Evolutionary conservation across 768 basidiomycete species (phyloP).

Genomic region (Tricholomella constricta): DNA sequence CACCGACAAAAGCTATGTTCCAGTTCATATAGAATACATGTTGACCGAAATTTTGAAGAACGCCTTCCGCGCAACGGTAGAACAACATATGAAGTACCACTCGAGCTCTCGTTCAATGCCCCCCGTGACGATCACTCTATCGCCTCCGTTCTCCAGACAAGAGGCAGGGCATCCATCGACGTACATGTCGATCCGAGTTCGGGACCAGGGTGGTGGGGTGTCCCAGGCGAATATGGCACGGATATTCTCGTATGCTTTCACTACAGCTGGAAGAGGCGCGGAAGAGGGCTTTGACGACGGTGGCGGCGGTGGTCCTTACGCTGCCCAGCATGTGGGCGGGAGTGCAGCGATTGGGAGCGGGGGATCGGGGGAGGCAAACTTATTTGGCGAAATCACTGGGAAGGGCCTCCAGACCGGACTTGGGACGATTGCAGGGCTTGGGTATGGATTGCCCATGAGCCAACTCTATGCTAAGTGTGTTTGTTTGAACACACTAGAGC

Average conservation of each 20-base stretch:
- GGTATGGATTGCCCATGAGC: slow-evolving; percentile 87
- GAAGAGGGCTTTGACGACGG: slow-evolving; percentile 38
- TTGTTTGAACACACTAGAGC: not conserved
- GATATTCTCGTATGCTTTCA: slow-evolving; percentile 92
- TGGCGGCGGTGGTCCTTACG: slow-evolving; percentile 70
- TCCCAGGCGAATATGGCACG: slow-evolving; percentile 69
- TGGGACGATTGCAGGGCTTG: slow-evolving; percentile 89
- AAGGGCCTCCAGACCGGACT: slow-evolving; percentile 78
- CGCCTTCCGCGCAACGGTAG: slow-evolving; percentile 86
- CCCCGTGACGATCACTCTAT: slow-evolving; percentile 72
- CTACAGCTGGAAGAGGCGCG: slow-evolving; percentile 67
- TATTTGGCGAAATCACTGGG: slow-evolving; percentile 79
- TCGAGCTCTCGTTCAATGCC: slow-evolving; percentile 45
- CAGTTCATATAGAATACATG: slow-evolving; percentile 90
- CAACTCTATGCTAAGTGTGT: slow-evolving; percentile 64
- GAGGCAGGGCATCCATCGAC: slow-evolving; percentile 30
- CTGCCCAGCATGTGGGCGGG: slow-evolving; percentile 77
- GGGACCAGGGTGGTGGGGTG: slow-evolving; percentile 88
- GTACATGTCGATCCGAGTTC: slow-evolving; percentile 75
- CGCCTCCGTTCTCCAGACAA: slow-evolving; percentile 47
- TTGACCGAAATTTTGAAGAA: slow-evolving; percentile 91
- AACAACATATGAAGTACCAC: slow-evolving; percentile 57
- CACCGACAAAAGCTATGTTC: slow-evolving; percentile 84
- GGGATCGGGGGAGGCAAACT: slow-evolving; percentile 45
- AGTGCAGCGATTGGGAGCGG: slow-evolving; percentile 57